Evolutionary conservation across 148 eudicot genomes (phyloP), one percentile per base, ranked within the genome.

Genomic region (Chenopodium album): DNA sequence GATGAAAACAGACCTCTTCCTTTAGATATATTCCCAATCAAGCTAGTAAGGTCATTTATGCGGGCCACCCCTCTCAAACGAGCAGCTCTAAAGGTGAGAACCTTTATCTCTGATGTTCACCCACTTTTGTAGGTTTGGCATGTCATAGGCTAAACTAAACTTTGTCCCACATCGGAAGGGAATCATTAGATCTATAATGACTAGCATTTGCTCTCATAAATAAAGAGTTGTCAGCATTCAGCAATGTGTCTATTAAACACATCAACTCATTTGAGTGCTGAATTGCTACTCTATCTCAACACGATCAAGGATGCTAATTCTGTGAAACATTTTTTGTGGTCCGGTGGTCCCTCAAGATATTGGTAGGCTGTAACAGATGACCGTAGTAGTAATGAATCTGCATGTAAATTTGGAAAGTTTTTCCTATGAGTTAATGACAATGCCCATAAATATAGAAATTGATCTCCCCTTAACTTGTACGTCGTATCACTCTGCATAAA

Each of bases 61-160:
- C 92, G 92, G 50, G 81, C 94, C 32, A 84, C 94, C 72, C 92
- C 97, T 83, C 83, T 96, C 62, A 96, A 90, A 83, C 97, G 93
- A 19, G 97, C 95, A 47, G 98, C 98, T 48, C 73, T 91, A 16
- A 92, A 90, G 94, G 99, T 94, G 83, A 73, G 68, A 79, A 81
- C 62, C 23, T 22, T 37, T 56, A n/a, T 79, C 72, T 23, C 20
- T 41, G 16, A 46, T 17, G 16, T 54, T 50, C 37, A 82, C 65
- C 26, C 46, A 23, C 41, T 10, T 13, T 31, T 44, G 28, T 26
- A 67, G 16, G 13, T 29, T 28, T 34, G n/a, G 17, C 44, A 20
- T 64, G 73, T 48, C 20, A 1, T 46, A 19, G n/a, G 9, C 56
- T 44, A 17, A 52, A 28, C 10, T 22, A 16, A 66, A 81, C 17